These are phyloP conservation scores for Xylariaceae sp. DNA, from an alignment of 2,329 filamentous ascomycete species.

Conservation along the genomic window DNA sequence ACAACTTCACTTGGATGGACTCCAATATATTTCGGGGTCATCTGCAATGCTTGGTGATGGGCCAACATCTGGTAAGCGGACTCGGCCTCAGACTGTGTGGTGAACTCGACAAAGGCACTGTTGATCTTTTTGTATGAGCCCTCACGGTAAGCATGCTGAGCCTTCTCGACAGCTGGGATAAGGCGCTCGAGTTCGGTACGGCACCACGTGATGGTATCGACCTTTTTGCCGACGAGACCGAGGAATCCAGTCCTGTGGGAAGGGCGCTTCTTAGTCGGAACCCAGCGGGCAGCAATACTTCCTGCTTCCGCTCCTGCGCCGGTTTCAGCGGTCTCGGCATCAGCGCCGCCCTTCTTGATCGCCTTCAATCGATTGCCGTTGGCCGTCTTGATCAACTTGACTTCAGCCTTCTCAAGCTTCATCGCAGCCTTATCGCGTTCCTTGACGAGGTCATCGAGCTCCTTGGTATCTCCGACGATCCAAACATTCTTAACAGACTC, in stretches of 20 bases:
- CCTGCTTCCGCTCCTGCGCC: constrained; percentile 64
- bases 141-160: constrained; percentile 62
- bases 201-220: constrained; percentile 91
- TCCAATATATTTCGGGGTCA: constrained; percentile 82
- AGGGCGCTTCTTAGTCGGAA: constrained; percentile 69
- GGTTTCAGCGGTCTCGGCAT: constrained; percentile 43
- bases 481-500: constrained; percentile 78
- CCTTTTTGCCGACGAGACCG: constrained; percentile 74
- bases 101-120: constrained; percentile 89
- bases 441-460: constrained; percentile 76
- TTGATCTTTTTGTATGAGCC: constrained; percentile 64
- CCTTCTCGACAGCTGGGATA: constrained; percentile 64
- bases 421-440: constrained; percentile 76
- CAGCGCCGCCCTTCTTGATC: constrained; percentile 52
- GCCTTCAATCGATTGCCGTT: constrained; percentile 68
- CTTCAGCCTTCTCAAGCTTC: constrained; percentile 81
- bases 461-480: constrained; percentile 72
- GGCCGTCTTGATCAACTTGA: constrained; percentile 75
- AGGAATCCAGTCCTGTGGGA: constrained; percentile 68
- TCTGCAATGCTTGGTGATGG: constrained; percentile 81
- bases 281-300: constrained; percentile 68
- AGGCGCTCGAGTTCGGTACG: constrained; percentile 73
- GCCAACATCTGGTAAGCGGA: constrained; percentile 80
- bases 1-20: constrained; percentile 79
- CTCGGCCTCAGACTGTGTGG: constrained; percentile 77